These are phyloP conservation scores for Aspergillus calidoustus DNA, from an alignment of 2,329 filamentous ascomycete species.

Conservation along the genomic window DNA sequence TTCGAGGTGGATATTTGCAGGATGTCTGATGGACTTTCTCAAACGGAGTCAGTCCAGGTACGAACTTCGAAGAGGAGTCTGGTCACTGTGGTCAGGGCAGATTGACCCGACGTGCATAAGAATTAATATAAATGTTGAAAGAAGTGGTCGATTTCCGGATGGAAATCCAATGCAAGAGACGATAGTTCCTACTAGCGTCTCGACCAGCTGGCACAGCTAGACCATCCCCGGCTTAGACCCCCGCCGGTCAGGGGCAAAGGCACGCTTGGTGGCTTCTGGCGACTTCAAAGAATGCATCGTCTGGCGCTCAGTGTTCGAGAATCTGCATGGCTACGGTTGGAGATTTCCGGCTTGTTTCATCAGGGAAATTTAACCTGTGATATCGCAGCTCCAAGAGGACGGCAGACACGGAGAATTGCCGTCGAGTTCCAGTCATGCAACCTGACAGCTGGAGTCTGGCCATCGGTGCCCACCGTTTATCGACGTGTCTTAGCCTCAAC, in stretches of 20 bases:
- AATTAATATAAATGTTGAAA: background rate
- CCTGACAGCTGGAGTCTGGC: background rate
- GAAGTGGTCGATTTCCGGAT: conserved; percentile 1
- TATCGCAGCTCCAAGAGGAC: background rate
- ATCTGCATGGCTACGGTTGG: conserved; percentile 14
- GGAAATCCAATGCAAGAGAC: conserved; percentile 6
- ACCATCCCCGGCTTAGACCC: conserved; percentile 8
- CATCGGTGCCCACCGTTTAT: background rate
- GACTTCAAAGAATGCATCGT: conserved; percentile 1
- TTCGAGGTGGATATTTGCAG: background rate
- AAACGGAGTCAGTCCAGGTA: background rate
- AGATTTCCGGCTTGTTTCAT: conserved; percentile 1
- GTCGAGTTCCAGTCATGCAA: background rate
- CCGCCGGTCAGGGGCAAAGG: conserved; percentile 14
- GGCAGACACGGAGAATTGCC: background rate
- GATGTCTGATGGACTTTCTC: background rate
- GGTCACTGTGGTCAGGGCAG: background rate
- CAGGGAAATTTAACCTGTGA: background rate
- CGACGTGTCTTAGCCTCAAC: conserved; percentile 3
- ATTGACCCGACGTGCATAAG: background rate
- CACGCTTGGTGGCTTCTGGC: background rate
- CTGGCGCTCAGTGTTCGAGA: conserved; percentile 18
- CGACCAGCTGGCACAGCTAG: conserved; percentile 17
- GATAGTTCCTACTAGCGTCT: conserved; percentile 13
- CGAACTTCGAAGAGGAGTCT: background rate